Conservation (phyloP, 2,329 filamentous ascomycete genomes). For the Trichoderma arundinaceum region DNA sequence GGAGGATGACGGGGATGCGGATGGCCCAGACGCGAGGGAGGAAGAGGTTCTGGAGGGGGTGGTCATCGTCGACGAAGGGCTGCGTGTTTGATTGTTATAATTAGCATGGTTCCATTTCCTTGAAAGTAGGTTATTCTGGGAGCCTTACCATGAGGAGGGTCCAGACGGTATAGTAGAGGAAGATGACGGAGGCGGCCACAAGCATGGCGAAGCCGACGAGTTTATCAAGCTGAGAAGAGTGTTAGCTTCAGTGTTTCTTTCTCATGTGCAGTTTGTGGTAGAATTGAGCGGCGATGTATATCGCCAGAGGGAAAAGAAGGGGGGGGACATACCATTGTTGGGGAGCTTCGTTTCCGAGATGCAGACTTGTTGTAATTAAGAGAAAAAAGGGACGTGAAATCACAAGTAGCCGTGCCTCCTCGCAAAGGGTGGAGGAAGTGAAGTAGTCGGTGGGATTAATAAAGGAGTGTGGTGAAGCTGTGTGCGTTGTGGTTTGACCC, state of each 20-base stretch:
- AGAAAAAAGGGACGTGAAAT: not conserved
- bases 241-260: not conserved
- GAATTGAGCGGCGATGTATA: not conserved
- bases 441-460: not conserved
- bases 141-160: slow-evolving; percentile 87
- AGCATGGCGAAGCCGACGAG: slow-evolving; percentile 71
- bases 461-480: slow-evolving; percentile 28
- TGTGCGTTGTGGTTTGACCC: no score
- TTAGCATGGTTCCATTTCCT: not conserved
- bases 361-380: no score
- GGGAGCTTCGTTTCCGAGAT: slow-evolving; percentile 11
- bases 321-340: slow-evolving; percentile 42
- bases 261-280: not conserved
- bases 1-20: slow-evolving; percentile 95
- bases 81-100: slow-evolving; percentile 46
- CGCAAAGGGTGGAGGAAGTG: not conserved
- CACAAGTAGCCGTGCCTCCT: not conserved
- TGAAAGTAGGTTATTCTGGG: not conserved
- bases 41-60: slow-evolving; percentile 93
- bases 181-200: slow-evolving; percentile 67
- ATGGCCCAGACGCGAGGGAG: slow-evolving; percentile 98
- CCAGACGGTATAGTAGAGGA: slow-evolving; percentile 95
- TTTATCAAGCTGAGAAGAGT: slow-evolving; percentile 78
- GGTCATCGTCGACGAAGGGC: slow-evolving; percentile 96
- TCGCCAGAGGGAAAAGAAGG: slow-evolving; percentile 7